These are phyloP conservation scores for Sporothrix protearum DNA, from an alignment of 2,329 filamentous ascomycete species.

Conservation along the genomic window DNA sequence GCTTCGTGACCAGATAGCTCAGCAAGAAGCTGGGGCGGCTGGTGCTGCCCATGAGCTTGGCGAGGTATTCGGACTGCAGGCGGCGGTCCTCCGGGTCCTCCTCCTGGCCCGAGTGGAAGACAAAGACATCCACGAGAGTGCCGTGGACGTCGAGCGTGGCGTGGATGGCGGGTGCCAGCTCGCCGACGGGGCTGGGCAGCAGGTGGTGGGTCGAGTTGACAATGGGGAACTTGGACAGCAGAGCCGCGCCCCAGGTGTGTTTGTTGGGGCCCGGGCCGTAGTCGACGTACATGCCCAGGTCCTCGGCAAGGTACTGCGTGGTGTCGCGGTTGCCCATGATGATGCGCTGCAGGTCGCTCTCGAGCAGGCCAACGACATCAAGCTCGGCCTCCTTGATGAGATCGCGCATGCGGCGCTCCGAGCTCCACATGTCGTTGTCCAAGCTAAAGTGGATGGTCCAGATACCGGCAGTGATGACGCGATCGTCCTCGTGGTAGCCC, in stretches of 20 bases:
- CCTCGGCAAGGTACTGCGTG: constrained; percentile 91
- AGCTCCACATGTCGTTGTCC: constrained; percentile 98
- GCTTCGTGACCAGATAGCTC: constrained; percentile 88
- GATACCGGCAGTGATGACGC: constrained; percentile 87
- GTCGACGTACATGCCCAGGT: constrained; percentile 98
- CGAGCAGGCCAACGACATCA: constrained; percentile 93
- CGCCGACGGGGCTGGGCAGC: constrained; percentile 86
- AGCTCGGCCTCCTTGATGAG: constrained; percentile 89
- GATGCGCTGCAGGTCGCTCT: constrained; percentile 90
- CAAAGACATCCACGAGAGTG: constrained; percentile 84
- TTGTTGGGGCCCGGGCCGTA: constrained; percentile 97
- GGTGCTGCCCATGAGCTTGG: constrained; percentile 81
- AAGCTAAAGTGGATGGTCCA: constrained; percentile 99
- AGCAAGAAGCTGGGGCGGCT: constrained; percentile 78
- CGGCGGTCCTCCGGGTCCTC: constrained; percentile 90
- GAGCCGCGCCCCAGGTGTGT: constrained; percentile 92
- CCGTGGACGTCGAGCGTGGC: constrained; percentile 95
- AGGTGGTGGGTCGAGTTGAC: constrained; percentile 95
- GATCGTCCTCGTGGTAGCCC: constrained; percentile 83
- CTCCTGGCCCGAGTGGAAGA: constrained; percentile 98
- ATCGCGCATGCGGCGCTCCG: constrained; percentile 88
- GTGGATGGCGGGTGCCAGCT: constrained; percentile 92
- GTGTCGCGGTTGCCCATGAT: constrained; percentile 99
- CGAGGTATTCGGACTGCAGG: constrained; percentile 79
- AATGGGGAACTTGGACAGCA: constrained; percentile 94